Percentiles rank a stretch among this genome's conserved stretches.
phyloP scores from a whole-genome alignment of 2,329 filamentous ascomycete species.

The Corinectria fuckeliana region DNA sequence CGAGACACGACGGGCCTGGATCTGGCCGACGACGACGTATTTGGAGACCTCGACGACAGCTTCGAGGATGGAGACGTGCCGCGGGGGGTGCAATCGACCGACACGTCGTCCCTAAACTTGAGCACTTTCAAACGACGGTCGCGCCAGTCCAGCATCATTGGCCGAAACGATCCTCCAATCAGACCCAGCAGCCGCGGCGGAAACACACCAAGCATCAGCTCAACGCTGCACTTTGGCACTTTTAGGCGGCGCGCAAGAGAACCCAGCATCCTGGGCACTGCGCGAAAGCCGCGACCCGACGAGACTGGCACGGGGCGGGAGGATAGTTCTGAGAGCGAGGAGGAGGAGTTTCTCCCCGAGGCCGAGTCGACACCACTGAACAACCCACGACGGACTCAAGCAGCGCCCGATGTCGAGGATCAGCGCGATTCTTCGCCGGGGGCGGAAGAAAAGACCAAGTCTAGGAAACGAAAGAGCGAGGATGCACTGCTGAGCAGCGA shows the following conservation, averaged over 20 bases:
- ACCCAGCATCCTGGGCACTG: conserved; percentile 66
- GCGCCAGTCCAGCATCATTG: conserved; percentile 58
- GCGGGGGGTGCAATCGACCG: conserved; percentile 46
- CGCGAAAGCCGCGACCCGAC: conserved; percentile 50
- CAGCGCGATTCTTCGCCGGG: conserved; percentile 35
- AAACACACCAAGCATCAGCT: conserved; percentile 55
- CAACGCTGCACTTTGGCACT: conserved; percentile 61
- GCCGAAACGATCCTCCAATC: conserved; percentile 58
- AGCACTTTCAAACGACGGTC: conserved; percentile 54
- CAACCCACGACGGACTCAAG: conserved; percentile 48
- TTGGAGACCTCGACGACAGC: conserved; percentile 53
- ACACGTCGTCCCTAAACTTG: conserved; percentile 55
- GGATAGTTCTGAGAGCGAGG: conserved; percentile 50
- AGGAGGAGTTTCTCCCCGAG: conserved; percentile 64
- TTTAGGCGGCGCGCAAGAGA: conserved; percentile 65
- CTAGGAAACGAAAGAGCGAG: conserved; percentile 64
- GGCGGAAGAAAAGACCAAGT: conserved; percentile 39
- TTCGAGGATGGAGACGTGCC: conserved; percentile 49
- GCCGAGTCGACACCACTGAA: conserved; percentile 73
- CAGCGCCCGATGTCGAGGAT: conserved; percentile 24
- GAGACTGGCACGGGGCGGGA: conserved; percentile 40
- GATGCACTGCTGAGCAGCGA: conserved; percentile 49
- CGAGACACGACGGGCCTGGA: conserved; percentile 57
- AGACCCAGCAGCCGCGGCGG: conserved; percentile 59
- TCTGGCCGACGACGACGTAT: conserved; percentile 54